Conservation (phyloP, 805 yeast species). For the Lipomyces lipofer region DNA sequence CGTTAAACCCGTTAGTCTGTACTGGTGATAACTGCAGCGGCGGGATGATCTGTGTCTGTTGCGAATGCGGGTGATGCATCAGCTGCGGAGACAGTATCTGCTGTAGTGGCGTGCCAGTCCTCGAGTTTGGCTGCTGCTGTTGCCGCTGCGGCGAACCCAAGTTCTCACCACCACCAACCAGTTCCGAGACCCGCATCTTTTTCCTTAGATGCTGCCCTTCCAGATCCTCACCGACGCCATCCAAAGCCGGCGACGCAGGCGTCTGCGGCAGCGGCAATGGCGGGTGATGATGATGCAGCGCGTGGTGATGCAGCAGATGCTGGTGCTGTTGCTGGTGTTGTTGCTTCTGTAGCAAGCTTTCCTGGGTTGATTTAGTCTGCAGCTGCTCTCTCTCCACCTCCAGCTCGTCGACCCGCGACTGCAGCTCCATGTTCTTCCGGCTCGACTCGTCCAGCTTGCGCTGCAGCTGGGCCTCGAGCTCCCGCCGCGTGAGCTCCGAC, state of each 20-base stretch:
- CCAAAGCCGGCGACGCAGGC: constrained; percentile 28
- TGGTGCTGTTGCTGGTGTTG: constrained; percentile 19
- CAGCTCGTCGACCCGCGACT: constrained; percentile 22
- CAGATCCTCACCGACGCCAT: constrained; percentile 1
- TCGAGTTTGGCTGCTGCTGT: constrained; percentile 8
- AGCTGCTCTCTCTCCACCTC: constrained; percentile 18
- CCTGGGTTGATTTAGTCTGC: background rate
- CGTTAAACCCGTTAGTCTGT: background rate
- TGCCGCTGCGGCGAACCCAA: background rate
- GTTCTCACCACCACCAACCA: constrained; percentile 12
- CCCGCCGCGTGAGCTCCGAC: constrained; percentile 37
- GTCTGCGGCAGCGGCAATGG: constrained; percentile 21
- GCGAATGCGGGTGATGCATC: background rate
- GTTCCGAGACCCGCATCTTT: constrained; percentile 27
- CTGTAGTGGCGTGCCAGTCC: constrained; percentile 14
- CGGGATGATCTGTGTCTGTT: constrained; percentile 15
- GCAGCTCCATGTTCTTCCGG: constrained; percentile 25
- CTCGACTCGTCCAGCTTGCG: constrained; percentile 28
- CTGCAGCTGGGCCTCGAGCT: constrained; percentile 52
- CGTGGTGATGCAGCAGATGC: constrained; percentile 6
- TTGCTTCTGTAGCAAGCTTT: constrained; percentile 10
- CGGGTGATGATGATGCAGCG: constrained; percentile 8
- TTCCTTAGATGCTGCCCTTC: constrained; percentile 22
- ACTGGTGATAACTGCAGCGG: constrained; percentile 27
- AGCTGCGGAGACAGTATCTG: constrained; percentile 16